Evolutionary conservation across 805 yeast species (phyloP).

Genomic region (Zygosaccharomyces siamensis): DNA sequence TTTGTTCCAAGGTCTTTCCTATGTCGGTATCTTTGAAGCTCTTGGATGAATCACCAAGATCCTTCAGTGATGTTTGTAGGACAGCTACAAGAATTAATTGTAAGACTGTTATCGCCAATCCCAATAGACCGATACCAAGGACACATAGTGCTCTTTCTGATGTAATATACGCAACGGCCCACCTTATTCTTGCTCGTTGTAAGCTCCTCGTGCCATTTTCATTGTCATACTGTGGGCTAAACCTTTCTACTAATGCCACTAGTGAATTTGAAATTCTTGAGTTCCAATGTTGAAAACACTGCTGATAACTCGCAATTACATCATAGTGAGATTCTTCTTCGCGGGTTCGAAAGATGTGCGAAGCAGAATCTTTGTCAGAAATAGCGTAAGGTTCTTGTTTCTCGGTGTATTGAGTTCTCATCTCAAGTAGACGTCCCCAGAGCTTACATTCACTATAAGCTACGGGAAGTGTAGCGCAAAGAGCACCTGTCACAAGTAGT

Average conservation of each 20-base stretch:
- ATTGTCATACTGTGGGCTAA: not conserved
- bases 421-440: slow-evolving; percentile 44
- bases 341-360: slow-evolving; percentile 2
- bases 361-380: slow-evolving; percentile 2
- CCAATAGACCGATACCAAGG: slow-evolving; percentile 52
- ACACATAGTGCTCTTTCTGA: slow-evolving; percentile 49
- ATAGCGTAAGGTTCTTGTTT: not conserved
- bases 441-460: slow-evolving; percentile 42
- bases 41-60: not conserved
- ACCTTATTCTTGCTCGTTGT: slow-evolving; percentile 27
- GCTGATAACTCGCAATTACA: slow-evolving; percentile 20
- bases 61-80: slow-evolving; percentile 8
- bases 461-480: slow-evolving; percentile 41
- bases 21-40: slow-evolving; percentile 8
- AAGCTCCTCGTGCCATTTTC: not conserved
- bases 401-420: slow-evolving; percentile 30
- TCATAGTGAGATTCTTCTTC: slow-evolving; percentile 11
- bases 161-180: slow-evolving; percentile 42
- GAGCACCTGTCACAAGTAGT: slow-evolving; percentile 39
- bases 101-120: slow-evolving; percentile 47
- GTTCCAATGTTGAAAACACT: slow-evolving; percentile 23
- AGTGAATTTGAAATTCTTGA: slow-evolving; percentile 10
- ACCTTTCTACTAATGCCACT: slow-evolving; percentile 1
- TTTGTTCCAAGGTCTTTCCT: slow-evolving; percentile 26
- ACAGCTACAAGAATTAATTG: slow-evolving; percentile 47